Conservation (phyloP, 371 early-diverging fungal genomes). For the Funneliformis caledonium region DNA sequence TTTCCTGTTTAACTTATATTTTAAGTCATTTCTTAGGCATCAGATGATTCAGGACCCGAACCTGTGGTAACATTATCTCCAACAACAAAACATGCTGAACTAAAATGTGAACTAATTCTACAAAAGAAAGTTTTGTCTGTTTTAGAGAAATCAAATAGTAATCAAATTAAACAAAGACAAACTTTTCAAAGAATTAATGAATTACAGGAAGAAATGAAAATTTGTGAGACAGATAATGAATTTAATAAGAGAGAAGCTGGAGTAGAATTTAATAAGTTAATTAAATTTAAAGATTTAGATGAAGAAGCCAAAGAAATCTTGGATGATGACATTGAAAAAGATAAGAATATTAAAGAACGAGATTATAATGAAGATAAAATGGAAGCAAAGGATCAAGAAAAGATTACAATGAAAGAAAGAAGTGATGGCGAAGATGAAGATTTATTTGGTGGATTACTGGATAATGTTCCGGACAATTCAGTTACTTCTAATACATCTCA, state of each 20-base stretch:
- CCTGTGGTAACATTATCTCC: conserved; percentile 37
- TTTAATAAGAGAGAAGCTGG: conserved; percentile 54
- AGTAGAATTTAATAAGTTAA: conserved; percentile 41
- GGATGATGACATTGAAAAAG: neutral
- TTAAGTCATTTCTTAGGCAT: neutral
- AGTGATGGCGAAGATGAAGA: conserved; percentile 41
- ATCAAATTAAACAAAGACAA: conserved; percentile 47
- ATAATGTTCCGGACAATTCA: neutral
- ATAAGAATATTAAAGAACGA: neutral
- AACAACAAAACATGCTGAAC: conserved; percentile 42
- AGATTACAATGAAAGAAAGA: conserved; percentile 35
- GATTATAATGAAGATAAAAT: neutral
- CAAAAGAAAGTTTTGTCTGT: conserved; percentile 46
- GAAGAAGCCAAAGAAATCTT: neutral
- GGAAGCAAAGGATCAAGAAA: conserved; percentile 47
- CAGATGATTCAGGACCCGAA: conserved; percentile 46
- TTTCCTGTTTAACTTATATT: neutral
- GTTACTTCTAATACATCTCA: conserved; percentile 41
- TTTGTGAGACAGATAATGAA: conserved; percentile 51
- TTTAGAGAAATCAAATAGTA: conserved; percentile 43
- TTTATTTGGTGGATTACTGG: conserved; percentile 35
- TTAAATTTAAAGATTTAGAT: conserved; percentile 38
- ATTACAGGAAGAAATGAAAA: conserved; percentile 53
- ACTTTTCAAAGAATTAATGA: conserved; percentile 51
- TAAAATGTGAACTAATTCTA: conserved; percentile 42